Conservation (phyloP, 495 filamentous ascomycete genomes). For the Lasiosphaeria hispida region DNA sequence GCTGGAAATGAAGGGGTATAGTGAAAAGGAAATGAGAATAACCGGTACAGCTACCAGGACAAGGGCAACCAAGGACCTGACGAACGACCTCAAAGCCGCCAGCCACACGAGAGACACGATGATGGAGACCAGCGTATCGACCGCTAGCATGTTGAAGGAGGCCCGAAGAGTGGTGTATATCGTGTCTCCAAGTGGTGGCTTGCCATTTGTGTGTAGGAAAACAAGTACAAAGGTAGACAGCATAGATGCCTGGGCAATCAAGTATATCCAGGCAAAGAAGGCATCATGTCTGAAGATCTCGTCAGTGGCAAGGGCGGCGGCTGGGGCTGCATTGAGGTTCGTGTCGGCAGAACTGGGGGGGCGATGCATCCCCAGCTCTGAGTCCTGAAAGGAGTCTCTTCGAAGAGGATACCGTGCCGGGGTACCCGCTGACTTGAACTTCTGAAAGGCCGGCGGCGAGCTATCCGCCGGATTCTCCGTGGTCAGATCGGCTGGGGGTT, state of each 20-base stretch:
- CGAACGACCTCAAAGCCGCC: conserved; percentile 79
- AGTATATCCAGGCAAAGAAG: conserved; percentile 88
- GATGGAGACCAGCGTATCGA: conserved; percentile 87
- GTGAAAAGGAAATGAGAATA: conserved; percentile 78
- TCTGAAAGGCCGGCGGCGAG: conserved; percentile 81
- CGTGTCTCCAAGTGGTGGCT: conserved; percentile 69
- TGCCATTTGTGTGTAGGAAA: conserved; percentile 74
- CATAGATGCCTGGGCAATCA: conserved; percentile 77
- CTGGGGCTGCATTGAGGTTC: conserved; percentile 15
- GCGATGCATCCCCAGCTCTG: conserved; percentile 26
- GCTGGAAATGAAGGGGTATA: conserved; percentile 89
- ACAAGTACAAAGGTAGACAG: conserved; percentile 85
- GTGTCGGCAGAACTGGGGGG: conserved; percentile 25
- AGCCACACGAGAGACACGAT: conserved; percentile 89
- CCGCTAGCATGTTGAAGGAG: conserved; percentile 83
- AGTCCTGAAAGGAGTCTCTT: conserved; percentile 25
- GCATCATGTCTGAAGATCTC: conserved; percentile 67
- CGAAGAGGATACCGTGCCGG: conserved; percentile 25
- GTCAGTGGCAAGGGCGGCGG: conserved; percentile 31
- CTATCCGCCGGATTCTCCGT: conserved; percentile 56
- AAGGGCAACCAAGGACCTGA: conserved; percentile 71
- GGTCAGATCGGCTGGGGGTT: conserved; percentile 59
- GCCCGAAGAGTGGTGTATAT: conserved; percentile 85
- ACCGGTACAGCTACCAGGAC: conserved; percentile 82
- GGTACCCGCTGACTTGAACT: conserved; percentile 54